Evolutionary conservation across 768 basidiomycete species (phyloP), one percentile per base, ranked within the genome.

Genomic region (Russula griseocarnosa): DNA sequence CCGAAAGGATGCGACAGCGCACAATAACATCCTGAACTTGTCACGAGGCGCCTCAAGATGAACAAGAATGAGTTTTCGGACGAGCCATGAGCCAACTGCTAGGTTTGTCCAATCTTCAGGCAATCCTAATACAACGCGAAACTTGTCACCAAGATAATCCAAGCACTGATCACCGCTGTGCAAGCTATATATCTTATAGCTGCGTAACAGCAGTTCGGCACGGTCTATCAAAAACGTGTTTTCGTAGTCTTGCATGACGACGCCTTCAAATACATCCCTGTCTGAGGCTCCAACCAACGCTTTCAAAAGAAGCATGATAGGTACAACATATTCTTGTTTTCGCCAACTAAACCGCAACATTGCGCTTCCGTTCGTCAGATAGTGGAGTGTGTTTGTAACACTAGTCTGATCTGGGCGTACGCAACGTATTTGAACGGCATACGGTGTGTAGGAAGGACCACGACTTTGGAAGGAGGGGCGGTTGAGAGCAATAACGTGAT

Each of bases 141-240:
- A 99, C 76, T 96, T 98, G 77, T 94, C 90, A 26, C 97, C 97
- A 9, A 99, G 79, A 75, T 94, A 98, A 70, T 94, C 92, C 69
- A 98, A 79, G 74, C 94, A 97, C 74, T 96, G 91, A 46, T 89
- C 85, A 20, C 92, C 89, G 4, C 93, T 97, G 69, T 86, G 83
- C 67, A 99, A 79, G 42, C 82, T 86, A 76, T 92, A 98, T 74
- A 85, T 87, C 77, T 98, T 98, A 83, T 96, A 98, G 70, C 93
- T 94, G 60, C 97, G 85, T 36, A 99, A 78, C 22, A 99, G 79
- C 8, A 98, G 78, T 75, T 99, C 97, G 38, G 98, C 92, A 53
- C 97, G 92, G 74, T 98, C 97, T 6, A 94, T 95, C 75, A 99
- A 77, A 78, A 98, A 98, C 0, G 97, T 98, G 74, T 99, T 94